Conservation (phyloP, 2,329 filamentous ascomycete species). For the Talaromyces sp. region DNA sequence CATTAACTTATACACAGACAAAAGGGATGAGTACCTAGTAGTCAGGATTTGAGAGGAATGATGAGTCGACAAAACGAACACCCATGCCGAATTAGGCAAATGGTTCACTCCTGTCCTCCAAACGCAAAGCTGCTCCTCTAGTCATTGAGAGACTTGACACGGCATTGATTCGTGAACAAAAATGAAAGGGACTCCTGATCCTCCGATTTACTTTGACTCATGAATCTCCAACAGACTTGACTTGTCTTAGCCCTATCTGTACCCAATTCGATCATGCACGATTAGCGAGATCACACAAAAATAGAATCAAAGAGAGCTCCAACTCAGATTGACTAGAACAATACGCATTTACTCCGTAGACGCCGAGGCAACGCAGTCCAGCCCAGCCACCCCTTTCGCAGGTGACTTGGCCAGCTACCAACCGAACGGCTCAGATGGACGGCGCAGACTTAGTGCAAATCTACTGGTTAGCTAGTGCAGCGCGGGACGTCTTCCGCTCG, state of each 20-base stretch:
- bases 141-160: neutral
- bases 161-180: neutral
- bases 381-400: neutral
- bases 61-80: neutral
- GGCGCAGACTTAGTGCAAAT: neutral
- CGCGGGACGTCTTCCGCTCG: conserved; percentile 5
- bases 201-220: neutral
- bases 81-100: neutral
- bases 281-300: conserved; percentile 5
- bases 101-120: neutral
- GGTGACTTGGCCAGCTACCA: neutral
- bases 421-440: neutral
- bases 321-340: neutral
- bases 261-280: neutral
- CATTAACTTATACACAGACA: neutral
- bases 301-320: neutral
- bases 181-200: neutral
- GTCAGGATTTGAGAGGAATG: neutral
- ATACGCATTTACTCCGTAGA: neutral
- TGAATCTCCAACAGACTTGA: neutral
- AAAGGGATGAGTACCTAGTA: neutral
- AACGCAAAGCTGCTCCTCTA: neutral
- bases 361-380: neutral
- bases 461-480: neutral
- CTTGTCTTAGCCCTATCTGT: neutral